Evolutionary conservation across 306 rosid species (phyloP).

Genomic region (Cyclanthera cordifolia): DNA sequence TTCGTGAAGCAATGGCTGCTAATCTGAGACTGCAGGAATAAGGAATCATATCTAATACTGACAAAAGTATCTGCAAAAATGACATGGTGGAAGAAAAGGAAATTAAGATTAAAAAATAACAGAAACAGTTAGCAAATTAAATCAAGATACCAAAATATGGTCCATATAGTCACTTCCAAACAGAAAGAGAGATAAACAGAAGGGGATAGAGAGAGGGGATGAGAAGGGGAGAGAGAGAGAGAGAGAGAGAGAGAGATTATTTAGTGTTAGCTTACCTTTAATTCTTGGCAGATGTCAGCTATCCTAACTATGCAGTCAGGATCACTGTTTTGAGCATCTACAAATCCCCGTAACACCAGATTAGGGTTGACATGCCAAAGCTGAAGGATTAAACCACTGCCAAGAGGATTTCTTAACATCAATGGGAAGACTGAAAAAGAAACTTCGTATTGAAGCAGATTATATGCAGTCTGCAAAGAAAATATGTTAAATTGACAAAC

Average conservation of each 20-base stretch:
- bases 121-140: slow-evolving; percentile 1
- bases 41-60: slow-evolving; percentile 61
- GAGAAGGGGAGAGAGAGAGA: background rate
- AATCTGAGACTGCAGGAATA: slow-evolving; percentile 59
- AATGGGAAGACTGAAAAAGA: slow-evolving; percentile 51
- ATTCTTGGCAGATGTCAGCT: slow-evolving; percentile 72
- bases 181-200: background rate
- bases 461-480: slow-evolving; percentile 79
- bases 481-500: slow-evolving; percentile 14
- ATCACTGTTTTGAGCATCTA: slow-evolving; percentile 53
- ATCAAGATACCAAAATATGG: background rate
- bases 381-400: slow-evolving; percentile 50
- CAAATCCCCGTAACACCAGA: slow-evolving; percentile 64
- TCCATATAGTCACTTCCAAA: background rate
- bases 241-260: background rate
- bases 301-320: slow-evolving; percentile 45
- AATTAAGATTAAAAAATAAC: background rate
- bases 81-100: slow-evolving; percentile 13
- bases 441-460: slow-evolving; percentile 77
- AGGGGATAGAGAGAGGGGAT: background rate
- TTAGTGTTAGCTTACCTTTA: slow-evolving; percentile 42
- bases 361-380: slow-evolving; percentile 74
- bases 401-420: slow-evolving; percentile 43
- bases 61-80: slow-evolving; percentile 50
- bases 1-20: slow-evolving; percentile 78